Base-by-base conservation (phyloP, 2,329 filamentous ascomycete species). In the Xylaria sp. region DNA sequence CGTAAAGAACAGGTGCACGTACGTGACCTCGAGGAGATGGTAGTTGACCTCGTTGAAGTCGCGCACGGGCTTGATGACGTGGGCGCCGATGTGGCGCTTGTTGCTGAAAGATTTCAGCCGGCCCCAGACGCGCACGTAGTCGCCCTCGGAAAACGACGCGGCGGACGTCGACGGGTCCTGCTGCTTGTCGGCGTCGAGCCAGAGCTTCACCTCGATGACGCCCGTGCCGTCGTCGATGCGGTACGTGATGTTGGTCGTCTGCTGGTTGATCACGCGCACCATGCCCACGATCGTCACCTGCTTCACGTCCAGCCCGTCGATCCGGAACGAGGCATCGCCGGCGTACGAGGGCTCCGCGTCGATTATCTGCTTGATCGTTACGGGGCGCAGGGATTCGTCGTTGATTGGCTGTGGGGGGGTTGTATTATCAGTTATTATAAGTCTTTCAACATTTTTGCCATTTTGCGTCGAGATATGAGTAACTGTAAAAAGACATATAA, bases 201-300 rank as follows among this genome's bases (percentile, higher is more conserved):
- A 97, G 80, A 92, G 90, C 84, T 96, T 97, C 74, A 94, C 94
- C 81, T 99, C 97, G 75, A 98, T 91, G 70, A 90, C 86, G 69
- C 94, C 94, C 0, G 97, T 99, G 79, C 96, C 96, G 81, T 99
- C 96, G 82, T 99, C 96, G 76, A 99, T 85, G 77, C 91, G 92
- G 86, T 97, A 97, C 55, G 93, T 97, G 74, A 94, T 90, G 83
- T 97, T 97, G 74, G 95, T 98, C 49, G 91, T 88, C 83, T 97
- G 94, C n/a, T 88, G 87, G 78, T 89, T 92, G 81, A 98, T 90
- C 82, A 90, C 90, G 79, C 94, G 93, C 75, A 99, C 91, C 85
- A 98, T 95, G 62, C 93, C 96, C 69, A 99, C 89, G 74, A 98
- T 91, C 36, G 92, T 95, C 71, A 97, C 84, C 83, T 95, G 87